Conservation (phyloP, 73 alveolate species). For the Tetrahymena malaccensis region DNA sequence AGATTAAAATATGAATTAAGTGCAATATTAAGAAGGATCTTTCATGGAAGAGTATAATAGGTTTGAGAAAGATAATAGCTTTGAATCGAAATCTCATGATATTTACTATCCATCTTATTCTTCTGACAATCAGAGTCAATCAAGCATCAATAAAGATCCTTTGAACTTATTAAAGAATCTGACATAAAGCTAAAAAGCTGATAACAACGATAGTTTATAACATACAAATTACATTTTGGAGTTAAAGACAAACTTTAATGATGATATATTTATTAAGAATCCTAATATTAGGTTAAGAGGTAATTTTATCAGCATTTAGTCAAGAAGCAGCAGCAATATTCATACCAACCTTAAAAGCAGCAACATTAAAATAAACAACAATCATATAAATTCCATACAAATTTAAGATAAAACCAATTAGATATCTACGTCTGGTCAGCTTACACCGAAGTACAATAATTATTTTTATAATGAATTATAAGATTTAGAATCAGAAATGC, state of each 20-base stretch:
- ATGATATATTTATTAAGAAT: background rate
- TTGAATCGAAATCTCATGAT: background rate
- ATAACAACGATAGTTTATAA: background rate
- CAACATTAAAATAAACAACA: background rate
- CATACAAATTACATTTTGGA: background rate
- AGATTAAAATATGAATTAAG: background rate
- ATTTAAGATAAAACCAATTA: background rate
- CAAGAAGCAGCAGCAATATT: background rate
- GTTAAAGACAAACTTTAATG: background rate
- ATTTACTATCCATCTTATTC: background rate
- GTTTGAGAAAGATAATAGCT: background rate
- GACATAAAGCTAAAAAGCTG: background rate
- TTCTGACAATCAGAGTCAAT: background rate
- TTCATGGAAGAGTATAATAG: background rate
- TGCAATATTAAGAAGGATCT: background rate
- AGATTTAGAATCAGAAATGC: background rate
- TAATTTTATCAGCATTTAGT: background rate
- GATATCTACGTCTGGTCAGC: background rate
- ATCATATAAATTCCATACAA: background rate
- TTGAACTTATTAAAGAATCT: background rate
- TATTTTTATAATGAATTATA: background rate
- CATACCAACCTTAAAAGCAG: background rate
- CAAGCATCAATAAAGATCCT: background rate
- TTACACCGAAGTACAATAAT: background rate
- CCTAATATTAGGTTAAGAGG: background rate